Conservation (phyloP, 192 early-diverging fungal species). For the Backusella macrospora region DNA sequence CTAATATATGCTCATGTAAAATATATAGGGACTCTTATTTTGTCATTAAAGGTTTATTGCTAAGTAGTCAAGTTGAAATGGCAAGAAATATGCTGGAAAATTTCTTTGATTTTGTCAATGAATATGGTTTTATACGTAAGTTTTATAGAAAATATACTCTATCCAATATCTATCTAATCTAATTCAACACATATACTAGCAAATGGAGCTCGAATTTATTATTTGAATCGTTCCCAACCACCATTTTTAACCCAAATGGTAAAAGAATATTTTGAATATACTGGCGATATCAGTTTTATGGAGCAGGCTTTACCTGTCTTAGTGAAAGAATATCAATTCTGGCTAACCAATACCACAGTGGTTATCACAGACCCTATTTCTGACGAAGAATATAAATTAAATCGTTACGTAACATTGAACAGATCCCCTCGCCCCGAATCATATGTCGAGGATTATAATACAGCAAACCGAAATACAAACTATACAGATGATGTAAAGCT, state of each 20-base stretch:
- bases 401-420: conserved; percentile 58
- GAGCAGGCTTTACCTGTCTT: conserved; percentile 54
- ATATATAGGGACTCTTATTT: conserved; percentile 64
- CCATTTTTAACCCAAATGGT: conserved; percentile 75
- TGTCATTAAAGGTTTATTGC: conserved; percentile 64
- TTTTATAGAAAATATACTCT: conserved; percentile 1
- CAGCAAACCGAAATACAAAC: conserved; percentile 49
- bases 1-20: not conserved
- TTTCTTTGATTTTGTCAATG: conserved; percentile 60
- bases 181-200: conserved; percentile 34
- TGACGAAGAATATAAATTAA: conserved; percentile 44
- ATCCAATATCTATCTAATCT: not conserved
- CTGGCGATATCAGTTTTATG: conserved; percentile 51
- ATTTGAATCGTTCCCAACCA: conserved; percentile 76
- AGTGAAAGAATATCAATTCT: conserved; percentile 64
- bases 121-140: conserved; percentile 70
- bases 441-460: conserved; percentile 60
- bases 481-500: conserved; percentile 31
- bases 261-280: conserved; percentile 55
- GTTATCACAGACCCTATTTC: conserved; percentile 30
- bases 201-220: conserved; percentile 77
- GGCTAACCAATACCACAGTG: conserved; percentile 57
- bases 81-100: conserved; percentile 60
- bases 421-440: conserved; percentile 66
- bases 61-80: conserved; percentile 53